Percentiles rank a stretch among this genome's conserved stretches.
Evolutionary conservation across 2,329 filamentous ascomycete genomes (phyloP).

Genomic region (Alternaria panax): DNA sequence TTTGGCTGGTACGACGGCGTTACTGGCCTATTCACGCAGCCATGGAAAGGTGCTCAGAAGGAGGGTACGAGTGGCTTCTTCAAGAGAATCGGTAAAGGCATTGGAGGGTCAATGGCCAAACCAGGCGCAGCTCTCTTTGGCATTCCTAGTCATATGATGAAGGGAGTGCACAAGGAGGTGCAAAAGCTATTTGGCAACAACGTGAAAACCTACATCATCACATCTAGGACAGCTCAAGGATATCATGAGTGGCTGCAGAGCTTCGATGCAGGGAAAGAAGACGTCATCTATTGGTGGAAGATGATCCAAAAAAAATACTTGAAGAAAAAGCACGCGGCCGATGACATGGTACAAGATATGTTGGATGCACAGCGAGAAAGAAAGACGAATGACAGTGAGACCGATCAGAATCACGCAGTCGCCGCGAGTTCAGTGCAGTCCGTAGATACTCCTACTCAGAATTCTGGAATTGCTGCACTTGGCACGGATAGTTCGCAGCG

Average conservation of each 20-base stretch:
- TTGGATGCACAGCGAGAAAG: background rate
- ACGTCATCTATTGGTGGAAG: conserved; percentile 24
- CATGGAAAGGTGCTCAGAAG: conserved; percentile 27
- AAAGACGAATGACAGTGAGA: background rate
- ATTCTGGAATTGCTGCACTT: background rate
- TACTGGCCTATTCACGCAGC: conserved; percentile 30
- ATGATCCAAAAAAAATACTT: conserved; percentile 18
- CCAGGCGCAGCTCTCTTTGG: conserved; percentile 26
- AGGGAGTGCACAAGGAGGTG: conserved; percentile 28
- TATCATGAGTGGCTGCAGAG: conserved; percentile 29
- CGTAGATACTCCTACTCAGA: background rate
- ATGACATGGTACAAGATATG: conserved; percentile 32
- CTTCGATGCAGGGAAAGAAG: conserved; percentile 22
- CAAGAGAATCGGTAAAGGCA: conserved; percentile 36
- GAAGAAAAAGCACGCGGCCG: conserved; percentile 12
- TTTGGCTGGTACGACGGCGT: conserved; percentile 34
- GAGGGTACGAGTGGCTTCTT: conserved; percentile 31
- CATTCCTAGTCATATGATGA: conserved; percentile 26
- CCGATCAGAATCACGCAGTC: background rate
- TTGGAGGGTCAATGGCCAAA: conserved; percentile 35
- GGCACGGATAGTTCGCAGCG: background rate
- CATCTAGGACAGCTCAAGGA: conserved; percentile 26
- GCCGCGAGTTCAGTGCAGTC: background rate
- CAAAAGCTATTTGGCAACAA: conserved; percentile 19
- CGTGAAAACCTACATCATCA: conserved; percentile 22